These are phyloP conservation scores for Globisporangium heterothallicum DNA, from an alignment of 352 stramenopile species.

Conservation along the genomic window DNA sequence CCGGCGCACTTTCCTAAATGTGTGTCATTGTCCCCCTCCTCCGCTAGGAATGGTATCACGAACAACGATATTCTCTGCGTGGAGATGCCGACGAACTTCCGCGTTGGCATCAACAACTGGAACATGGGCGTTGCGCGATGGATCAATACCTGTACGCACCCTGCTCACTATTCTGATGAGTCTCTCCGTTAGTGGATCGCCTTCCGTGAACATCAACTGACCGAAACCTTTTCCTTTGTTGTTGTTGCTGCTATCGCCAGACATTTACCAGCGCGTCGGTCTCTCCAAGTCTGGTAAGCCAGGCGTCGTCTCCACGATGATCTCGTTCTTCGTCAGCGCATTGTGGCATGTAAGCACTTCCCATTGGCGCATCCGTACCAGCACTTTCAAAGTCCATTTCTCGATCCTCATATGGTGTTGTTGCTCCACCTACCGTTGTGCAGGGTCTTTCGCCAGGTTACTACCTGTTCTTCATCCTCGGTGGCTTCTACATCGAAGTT, in stretches of 20 bases:
- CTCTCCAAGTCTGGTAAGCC: constrained; percentile 78
- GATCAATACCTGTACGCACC: constrained; percentile 79
- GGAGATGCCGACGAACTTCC: constrained; percentile 82
- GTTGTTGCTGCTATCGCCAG: constrained; percentile 17
- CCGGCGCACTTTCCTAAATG: not conserved
- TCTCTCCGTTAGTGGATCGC: no score
- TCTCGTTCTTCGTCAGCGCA: constrained; percentile 77
- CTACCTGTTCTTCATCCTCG: constrained; percentile 85
- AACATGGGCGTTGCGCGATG: constrained; percentile 83
- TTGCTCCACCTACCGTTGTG: no score
- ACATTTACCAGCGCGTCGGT: constrained; percentile 83
- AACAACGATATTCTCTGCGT: constrained; percentile 85
- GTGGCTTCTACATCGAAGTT: constrained; percentile 83
- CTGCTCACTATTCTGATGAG: not conserved
- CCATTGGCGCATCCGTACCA: not conserved
- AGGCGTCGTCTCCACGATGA: constrained; percentile 65
- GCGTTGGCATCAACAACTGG: constrained; percentile 86
- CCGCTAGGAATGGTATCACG: constrained; percentile 73
- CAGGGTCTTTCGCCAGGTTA: constrained; percentile 83
- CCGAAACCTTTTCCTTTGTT: not conserved
- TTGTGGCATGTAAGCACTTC: constrained; percentile 63
- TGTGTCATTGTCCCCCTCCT: not conserved
- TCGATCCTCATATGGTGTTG: no score
- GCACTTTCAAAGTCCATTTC: no score
- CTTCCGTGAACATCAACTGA: not conserved